These are phyloP conservation scores for Coelastrella sp. DNA, from an alignment of 139 green algal genomes.

Conservation along the genomic window DNA sequence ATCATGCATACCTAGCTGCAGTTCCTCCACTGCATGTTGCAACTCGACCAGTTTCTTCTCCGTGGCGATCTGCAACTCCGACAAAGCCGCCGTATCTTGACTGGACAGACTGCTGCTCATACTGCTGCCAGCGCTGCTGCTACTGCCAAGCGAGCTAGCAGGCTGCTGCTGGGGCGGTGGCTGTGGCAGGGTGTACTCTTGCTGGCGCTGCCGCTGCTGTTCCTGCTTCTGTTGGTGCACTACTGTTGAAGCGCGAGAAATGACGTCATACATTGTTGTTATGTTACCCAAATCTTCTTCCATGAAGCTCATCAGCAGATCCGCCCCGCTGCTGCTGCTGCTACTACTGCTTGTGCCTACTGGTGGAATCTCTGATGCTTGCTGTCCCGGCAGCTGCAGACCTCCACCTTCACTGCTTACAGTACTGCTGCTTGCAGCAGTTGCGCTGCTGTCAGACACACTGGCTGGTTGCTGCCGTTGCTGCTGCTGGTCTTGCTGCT, in stretches of 20 bases:
- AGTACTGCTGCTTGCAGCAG: no score
- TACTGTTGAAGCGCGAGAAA: constrained; percentile 5
- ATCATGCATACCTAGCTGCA: not conserved
- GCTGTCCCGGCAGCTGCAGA: no score
- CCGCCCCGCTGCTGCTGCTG: not conserved
- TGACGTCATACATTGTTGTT: constrained; percentile 36
- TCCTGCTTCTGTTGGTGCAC: constrained; percentile 12
- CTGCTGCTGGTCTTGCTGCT: no score
- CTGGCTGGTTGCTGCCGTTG: no score
- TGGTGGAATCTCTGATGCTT: not conserved
- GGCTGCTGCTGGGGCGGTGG: not conserved
- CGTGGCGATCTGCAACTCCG: constrained; percentile 13
- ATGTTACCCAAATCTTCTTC: constrained; percentile 3
- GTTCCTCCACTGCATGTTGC: constrained; percentile 36
- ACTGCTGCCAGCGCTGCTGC: constrained; percentile 20
- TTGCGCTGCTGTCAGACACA: no score
- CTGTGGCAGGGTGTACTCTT: not conserved
- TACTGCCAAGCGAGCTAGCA: not conserved
- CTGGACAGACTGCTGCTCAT: not conserved
- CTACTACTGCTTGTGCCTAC: not conserved
- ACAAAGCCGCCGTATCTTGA: not conserved
- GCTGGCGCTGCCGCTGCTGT: not conserved
- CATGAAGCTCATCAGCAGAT: constrained; percentile 21
- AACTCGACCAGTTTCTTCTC: constrained; percentile 22
- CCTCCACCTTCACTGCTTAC: no score